phyloP scores from a whole-genome alignment of 1,139 yeast species.

The Zygoascus meyerae region DNA sequence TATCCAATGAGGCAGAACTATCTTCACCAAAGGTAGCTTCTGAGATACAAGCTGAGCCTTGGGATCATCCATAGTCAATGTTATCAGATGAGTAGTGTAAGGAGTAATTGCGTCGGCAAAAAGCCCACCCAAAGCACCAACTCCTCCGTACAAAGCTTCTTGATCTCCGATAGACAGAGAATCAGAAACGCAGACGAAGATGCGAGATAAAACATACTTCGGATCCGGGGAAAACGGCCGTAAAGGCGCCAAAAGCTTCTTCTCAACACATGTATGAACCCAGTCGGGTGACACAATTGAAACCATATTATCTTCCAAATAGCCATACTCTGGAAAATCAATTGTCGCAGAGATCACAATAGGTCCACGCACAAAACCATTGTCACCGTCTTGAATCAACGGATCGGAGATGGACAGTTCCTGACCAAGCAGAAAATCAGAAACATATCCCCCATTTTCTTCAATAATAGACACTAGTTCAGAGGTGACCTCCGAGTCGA shows the following conservation, averaged over 20 bases:
- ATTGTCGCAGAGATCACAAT: conserved; percentile 54
- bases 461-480: conserved; percentile 11
- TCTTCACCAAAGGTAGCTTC: conserved; percentile 41
- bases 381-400: conserved; percentile 3
- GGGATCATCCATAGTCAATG: conserved; percentile 9
- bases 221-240: conserved; percentile 64
- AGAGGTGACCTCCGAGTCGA: conserved; percentile 9
- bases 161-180: conserved; percentile 54
- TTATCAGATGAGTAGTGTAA: conserved; percentile 70
- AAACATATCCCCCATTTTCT: conserved; percentile 11
- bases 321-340: conserved; percentile 51
- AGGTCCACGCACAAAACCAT: conserved; percentile 21
- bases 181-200: conserved; percentile 53
- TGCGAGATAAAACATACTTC: conserved; percentile 53
- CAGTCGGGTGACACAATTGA: conserved; percentile 67
- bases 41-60: conserved; percentile 41
- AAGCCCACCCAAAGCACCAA: conserved; percentile 70
- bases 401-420: conserved; percentile 1
- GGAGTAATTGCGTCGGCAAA: conserved; percentile 58
- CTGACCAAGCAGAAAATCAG: not conserved
- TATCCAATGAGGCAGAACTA: conserved; percentile 68
- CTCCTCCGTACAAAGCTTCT: conserved; percentile 61
- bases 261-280: conserved; percentile 48
- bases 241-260: conserved; percentile 42
- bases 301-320: conserved; percentile 49